Base-by-base conservation (phyloP, 169 alveolate species). In the Babesia sp. region DNA sequence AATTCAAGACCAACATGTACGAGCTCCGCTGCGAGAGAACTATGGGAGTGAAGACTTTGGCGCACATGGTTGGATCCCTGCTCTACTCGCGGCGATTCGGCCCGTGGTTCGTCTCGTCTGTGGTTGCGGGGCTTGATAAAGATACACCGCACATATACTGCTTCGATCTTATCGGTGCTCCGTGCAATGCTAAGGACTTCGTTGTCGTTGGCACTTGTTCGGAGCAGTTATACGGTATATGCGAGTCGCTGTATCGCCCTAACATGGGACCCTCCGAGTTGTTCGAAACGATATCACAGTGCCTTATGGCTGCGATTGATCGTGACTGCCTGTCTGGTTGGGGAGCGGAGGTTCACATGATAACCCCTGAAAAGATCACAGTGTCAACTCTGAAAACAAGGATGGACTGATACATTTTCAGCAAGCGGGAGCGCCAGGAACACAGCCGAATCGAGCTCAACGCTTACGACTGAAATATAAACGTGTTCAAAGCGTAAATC, bases 241-340 rank as follows among this genome's bases (percentile, higher is more conserved):
- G 99, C 60, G 99, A 97, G 72, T 93, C 98, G 11, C 90, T 94
- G 81, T 96, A 94, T 88, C 91, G 91, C 55, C 96, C 96, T 41
- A 93, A 95, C 60, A 84, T 95, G 94, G 86, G 82, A 24, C 90
- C 95, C 24, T 96, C 95, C 46, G 95, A 95, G 81, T 90, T 96
- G 22, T 91, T 95, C 87, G 98, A 96, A 74, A 94, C 96, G 20
- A 87, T 93, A 16, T 95, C 98, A 9, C 98, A 96, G 88, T 94
- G 99, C 54, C 89, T 97, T 34, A 85, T 97, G 70, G 92, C 98
- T 28, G 99, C 96, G 12, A 86, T 96, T 37, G 98, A 97, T 69
- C 90, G 99, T 55, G 99, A 96, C 79, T 94, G 98, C 68, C 90
- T 95, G 53, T 89, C 98, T n/a, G 99, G 99, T 39, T 96, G 99